A percentile compares a stretch with the other conserved stretches of the same genome.
These are phyloP conservation scores for Fusarium hostae DNA, from an alignment of 2,329 filamentous ascomycete species.

Conservation along the genomic window DNA sequence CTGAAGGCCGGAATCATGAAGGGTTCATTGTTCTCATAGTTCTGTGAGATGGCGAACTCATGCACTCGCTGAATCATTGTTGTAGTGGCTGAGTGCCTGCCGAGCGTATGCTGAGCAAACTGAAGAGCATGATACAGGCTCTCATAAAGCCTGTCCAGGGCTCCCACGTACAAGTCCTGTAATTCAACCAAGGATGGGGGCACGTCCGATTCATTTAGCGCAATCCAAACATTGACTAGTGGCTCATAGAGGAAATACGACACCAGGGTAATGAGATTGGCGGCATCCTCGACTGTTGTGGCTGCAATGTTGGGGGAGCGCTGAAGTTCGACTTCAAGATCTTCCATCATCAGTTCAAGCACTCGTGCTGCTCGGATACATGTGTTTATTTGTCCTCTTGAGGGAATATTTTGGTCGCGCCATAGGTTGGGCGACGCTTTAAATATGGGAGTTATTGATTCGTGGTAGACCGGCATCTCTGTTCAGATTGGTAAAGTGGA, in stretches of 20 bases:
- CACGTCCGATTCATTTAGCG: no score
- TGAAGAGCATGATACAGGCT: accelerated
- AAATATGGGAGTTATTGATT: not conserved
- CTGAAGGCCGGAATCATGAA: not conserved
- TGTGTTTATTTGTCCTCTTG: not conserved
- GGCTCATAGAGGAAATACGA: not conserved
- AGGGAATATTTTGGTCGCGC: not conserved
- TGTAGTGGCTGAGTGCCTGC: not conserved
- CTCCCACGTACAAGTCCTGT: no score
- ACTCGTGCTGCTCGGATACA: not conserved
- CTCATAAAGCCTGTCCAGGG: not conserved
- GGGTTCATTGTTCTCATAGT: accelerated
- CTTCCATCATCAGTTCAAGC: not conserved
- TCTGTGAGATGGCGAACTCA: not conserved
- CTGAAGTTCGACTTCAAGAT: not conserved
- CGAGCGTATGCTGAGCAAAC: accelerated
- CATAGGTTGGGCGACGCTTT: not conserved
- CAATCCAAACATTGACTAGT: no score
- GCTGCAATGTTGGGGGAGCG: not conserved
- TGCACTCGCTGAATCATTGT: not conserved
- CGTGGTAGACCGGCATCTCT: not conserved
- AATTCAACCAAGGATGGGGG: no score
- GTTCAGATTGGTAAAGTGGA: not conserved
- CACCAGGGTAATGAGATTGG: not conserved
- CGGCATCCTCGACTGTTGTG: not conserved